A percentile compares a stretch with the other conserved stretches of the same genome.
phyloP scores from a whole-genome alignment of 176 grass and related monocot species.

The Chloris gayana region DNA sequence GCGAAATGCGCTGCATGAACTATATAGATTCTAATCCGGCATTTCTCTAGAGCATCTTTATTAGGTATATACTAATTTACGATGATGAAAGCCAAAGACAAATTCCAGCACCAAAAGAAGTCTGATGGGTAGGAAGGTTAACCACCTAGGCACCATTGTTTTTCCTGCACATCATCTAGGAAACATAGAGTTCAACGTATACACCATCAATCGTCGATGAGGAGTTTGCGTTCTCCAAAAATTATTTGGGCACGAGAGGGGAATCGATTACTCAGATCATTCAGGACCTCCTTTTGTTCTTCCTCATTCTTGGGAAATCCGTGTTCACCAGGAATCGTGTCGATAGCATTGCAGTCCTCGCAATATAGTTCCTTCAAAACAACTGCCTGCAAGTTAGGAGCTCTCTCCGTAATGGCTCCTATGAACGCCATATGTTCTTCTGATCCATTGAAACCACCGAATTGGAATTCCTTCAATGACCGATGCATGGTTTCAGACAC shows the following conservation, averaged over 20 bases:
- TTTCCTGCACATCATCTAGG: no score
- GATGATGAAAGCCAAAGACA: no score
- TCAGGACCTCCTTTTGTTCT: background rate
- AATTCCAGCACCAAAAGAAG: no score
- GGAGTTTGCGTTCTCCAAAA: background rate
- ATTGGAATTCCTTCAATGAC: slow-evolving; percentile 8
- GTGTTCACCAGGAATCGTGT: background rate
- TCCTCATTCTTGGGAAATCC: background rate
- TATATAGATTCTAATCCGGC: no score
- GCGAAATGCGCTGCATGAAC: no score
- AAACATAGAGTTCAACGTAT: no score
- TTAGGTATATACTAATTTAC: no score
- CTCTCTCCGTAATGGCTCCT: slow-evolving; percentile 19
- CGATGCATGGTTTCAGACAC: background rate
- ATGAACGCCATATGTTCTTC: slow-evolving; percentile 18
- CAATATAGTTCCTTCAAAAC: background rate
- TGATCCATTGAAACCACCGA: slow-evolving; percentile 7
- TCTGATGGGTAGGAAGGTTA: no score
- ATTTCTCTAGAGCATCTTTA: no score
- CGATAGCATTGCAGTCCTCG: background rate
- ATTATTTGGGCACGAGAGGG: background rate
- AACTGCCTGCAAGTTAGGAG: background rate
- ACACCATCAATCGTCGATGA: background rate
- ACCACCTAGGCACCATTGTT: no score
- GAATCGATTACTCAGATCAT: background rate